phyloP scores from a whole-genome alignment of 768 basidiomycete genomes.

The Auriscalpium vulgare region DNA sequence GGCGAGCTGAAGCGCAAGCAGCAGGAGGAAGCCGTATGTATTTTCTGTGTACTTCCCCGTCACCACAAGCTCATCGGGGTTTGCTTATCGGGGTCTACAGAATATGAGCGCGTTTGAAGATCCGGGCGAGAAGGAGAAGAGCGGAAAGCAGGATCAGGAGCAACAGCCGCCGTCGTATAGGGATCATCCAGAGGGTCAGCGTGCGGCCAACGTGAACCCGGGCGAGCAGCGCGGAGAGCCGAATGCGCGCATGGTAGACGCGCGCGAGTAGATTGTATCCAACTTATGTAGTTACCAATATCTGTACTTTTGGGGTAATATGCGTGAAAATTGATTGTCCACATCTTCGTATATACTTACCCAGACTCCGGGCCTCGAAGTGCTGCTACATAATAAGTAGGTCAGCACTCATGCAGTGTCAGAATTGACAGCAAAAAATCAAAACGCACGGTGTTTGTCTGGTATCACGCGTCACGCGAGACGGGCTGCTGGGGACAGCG shows the following conservation, averaged over 20 bases:
- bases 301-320: too few species aligned
- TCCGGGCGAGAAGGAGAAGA: background rate
- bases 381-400: too few species aligned
- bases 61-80: background rate
- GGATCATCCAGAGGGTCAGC: background rate
- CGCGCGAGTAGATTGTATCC: too few species aligned
- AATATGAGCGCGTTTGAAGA: background rate
- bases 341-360: too few species aligned
- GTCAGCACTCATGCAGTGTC: too few species aligned
- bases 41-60: background rate
- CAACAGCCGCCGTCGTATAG: background rate
- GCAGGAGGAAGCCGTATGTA: slow-evolving; percentile 17
- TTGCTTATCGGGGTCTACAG: background rate
- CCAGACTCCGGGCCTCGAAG: too few species aligned
- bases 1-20: slow-evolving; percentile 34
- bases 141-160: background rate
- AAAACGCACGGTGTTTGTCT: too few species aligned
- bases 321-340: too few species aligned
- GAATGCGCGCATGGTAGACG: background rate
- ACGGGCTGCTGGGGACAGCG: too few species aligned
- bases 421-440: too few species aligned
- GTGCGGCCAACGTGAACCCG: background rate
- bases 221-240: background rate
- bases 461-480: too few species aligned
- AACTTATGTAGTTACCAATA: too few species aligned